phyloP scores from a whole-genome alignment of 306 rosid genomes.

The Rosa chinensis region DNA sequence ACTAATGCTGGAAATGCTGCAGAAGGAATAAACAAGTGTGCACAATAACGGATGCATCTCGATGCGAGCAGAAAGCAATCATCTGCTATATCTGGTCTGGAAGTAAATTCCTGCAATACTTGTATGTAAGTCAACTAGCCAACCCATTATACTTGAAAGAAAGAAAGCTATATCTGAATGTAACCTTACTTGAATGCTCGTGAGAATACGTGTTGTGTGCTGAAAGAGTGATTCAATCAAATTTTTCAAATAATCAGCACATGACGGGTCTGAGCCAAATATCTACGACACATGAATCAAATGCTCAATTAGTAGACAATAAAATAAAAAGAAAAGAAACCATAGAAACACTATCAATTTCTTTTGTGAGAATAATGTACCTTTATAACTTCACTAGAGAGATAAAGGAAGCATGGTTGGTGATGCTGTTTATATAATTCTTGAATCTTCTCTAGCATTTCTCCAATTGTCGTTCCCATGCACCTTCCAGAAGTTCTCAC shows the following conservation, averaged over 20 bases:
- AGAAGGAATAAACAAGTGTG: constrained; percentile 92
- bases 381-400: constrained; percentile 98
- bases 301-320: constrained; percentile 26
- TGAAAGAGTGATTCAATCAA: constrained; percentile 88
- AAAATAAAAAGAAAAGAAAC: neutral
- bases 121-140: constrained; percentile 23
- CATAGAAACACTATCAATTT: neutral
- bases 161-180: neutral
- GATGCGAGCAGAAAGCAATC: constrained; percentile 98
- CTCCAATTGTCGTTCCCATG: constrained; percentile 96
- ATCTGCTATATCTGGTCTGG: constrained; percentile 99
- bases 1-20: constrained; percentile 80
- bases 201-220: constrained; percentile 79
- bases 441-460: constrained; percentile 98
- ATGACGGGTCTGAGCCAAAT: constrained; percentile 94
- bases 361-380: constrained; percentile 28
- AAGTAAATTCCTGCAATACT: constrained; percentile 87
- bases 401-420: constrained; percentile 98
- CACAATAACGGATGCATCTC: constrained; percentile 98
- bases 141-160: constrained; percentile 18
- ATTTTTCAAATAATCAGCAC: constrained; percentile 88
- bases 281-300: constrained; percentile 62
- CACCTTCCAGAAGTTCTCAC: constrained; percentile 96
- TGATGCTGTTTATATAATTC: constrained; percentile 85
- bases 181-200: constrained; percentile 75